These are phyloP conservation scores for Trametes gibbosa DNA, from an alignment of 768 basidiomycete genomes.

Conservation along the genomic window DNA sequence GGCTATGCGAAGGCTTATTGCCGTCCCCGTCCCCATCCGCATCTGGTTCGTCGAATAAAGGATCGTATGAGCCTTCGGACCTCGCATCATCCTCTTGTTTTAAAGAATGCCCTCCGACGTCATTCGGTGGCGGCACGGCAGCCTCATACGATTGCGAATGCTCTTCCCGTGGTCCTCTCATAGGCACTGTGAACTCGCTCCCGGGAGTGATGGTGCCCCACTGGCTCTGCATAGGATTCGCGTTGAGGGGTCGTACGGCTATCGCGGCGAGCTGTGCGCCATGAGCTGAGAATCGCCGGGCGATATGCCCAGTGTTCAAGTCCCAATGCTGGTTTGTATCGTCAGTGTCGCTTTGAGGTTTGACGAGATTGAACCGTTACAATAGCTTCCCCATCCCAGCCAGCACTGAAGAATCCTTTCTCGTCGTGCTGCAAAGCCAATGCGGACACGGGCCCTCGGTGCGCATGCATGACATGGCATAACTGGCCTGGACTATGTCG, in stretches of 20 bases:
- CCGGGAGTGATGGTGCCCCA: conserved; percentile 14
- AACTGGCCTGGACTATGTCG: conserved; percentile 88
- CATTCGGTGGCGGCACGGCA: conserved; percentile 20
- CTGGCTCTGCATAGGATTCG: conserved; percentile 28
- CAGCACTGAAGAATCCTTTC: conserved; percentile 83
- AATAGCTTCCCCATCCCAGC: conserved; percentile 90
- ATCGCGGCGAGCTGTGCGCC: conserved; percentile 82
- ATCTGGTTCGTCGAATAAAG: conserved; percentile 84
- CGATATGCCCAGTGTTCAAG: conserved; percentile 81
- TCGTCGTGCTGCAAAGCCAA: conserved; percentile 79
- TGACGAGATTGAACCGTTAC: conserved; percentile 38
- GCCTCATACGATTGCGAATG: not conserved
- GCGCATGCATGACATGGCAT: conserved; percentile 69
- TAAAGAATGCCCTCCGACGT: not conserved
- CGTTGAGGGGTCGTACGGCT: conserved; percentile 64
- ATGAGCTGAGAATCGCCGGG: conserved; percentile 77
- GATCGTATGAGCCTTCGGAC: conserved; percentile 82
- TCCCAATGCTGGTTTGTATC: conserved; percentile 86
- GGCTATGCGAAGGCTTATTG: not conserved
- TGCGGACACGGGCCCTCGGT: conserved; percentile 82
- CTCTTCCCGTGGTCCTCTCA: conserved; percentile 6
- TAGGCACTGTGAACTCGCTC: conserved; percentile 7
- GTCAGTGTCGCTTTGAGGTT: conserved; percentile 14
- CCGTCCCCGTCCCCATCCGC: conserved; percentile 42
- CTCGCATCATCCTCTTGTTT: conserved; percentile 55